These are phyloP conservation scores for Fusarium verticillioides DNA, from an alignment of 2,329 filamentous ascomycete genomes.

Conservation along the genomic window DNA sequence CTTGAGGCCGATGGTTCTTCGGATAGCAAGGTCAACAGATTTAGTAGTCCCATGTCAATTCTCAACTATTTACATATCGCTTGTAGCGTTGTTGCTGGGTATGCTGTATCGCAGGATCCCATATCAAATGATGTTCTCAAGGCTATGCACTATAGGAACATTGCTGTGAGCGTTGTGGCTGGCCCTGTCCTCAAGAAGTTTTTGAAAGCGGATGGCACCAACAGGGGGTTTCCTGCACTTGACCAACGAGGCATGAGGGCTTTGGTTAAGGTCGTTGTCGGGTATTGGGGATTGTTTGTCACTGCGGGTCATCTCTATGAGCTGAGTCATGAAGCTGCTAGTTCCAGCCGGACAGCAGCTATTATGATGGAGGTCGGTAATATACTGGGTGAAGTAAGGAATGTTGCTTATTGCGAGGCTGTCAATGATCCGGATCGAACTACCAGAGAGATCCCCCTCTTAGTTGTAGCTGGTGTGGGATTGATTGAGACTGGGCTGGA, in stretches of 20 bases:
- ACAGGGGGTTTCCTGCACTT: background rate
- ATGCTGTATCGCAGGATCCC: too few relatives aligned
- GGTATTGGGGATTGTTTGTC: background rate
- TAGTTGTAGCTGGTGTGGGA: background rate
- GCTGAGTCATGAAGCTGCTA: rapidly evolving
- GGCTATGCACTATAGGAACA: too few relatives aligned
- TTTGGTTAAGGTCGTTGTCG: rapidly evolving
- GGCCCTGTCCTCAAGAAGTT: too few relatives aligned
- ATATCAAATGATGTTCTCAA: too few relatives aligned
- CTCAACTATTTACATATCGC: rapidly evolving
- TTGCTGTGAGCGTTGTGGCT: too few relatives aligned
- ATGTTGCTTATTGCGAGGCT: background rate
- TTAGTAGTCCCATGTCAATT: rapidly evolving
- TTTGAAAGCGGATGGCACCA: too few relatives aligned
- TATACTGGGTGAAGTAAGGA: background rate
- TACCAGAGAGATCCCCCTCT: background rate
- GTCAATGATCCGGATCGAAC: background rate
- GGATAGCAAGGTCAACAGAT: too few relatives aligned
- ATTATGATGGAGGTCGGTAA: background rate
- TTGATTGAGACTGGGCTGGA: background rate
- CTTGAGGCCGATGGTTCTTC: background rate
- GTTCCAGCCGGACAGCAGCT: background rate
- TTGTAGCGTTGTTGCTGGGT: background rate
- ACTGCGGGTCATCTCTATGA: background rate
- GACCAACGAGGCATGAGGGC: background rate